Conservation (phyloP, 2,329 filamentous ascomycete species). For the Magnaporthiopsis poae region DNA sequence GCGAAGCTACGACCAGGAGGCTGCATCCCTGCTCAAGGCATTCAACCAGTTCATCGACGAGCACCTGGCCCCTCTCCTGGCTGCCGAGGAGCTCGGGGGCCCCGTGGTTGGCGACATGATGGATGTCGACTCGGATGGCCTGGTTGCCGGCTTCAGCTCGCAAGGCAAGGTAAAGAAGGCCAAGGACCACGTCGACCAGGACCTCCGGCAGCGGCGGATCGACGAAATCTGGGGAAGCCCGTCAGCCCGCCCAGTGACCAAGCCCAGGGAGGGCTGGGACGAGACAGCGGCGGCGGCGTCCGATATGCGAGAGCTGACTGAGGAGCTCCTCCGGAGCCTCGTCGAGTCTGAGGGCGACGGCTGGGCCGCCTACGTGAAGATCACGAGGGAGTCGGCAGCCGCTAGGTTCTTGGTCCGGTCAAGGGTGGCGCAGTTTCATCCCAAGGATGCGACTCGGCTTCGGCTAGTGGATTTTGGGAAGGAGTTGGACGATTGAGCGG, state of each 20-base stretch:
- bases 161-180: slow-evolving; percentile 46
- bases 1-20: slow-evolving; percentile 50
- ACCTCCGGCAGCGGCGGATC: slow-evolving; percentile 49
- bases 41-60: slow-evolving; percentile 63
- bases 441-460: slow-evolving; percentile 49
- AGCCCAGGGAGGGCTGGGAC: slow-evolving; percentile 24
- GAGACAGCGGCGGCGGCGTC: slow-evolving; percentile 40
- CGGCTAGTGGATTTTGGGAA: slow-evolving; percentile 55
- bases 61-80: slow-evolving; percentile 63
- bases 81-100: slow-evolving; percentile 73
- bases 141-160: slow-evolving; percentile 50
- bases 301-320: slow-evolving; percentile 52
- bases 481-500: slow-evolving; percentile 43
- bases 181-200: slow-evolving; percentile 28
- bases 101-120: slow-evolving; percentile 69
- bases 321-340: slow-evolving; percentile 50
- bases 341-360: slow-evolving; percentile 44
- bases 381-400: slow-evolving; percentile 52
- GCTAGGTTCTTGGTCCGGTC: slow-evolving; percentile 55
- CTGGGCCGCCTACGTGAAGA: slow-evolving; percentile 46
- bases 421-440: slow-evolving; percentile 58
- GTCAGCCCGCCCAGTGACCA: slow-evolving; percentile 11
- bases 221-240: slow-evolving; percentile 51
- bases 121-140: slow-evolving; percentile 50
- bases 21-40: slow-evolving; percentile 49